These are phyloP conservation scores for Acer yangbiense DNA, from an alignment of 345 rosid species.

Conservation along the genomic window DNA sequence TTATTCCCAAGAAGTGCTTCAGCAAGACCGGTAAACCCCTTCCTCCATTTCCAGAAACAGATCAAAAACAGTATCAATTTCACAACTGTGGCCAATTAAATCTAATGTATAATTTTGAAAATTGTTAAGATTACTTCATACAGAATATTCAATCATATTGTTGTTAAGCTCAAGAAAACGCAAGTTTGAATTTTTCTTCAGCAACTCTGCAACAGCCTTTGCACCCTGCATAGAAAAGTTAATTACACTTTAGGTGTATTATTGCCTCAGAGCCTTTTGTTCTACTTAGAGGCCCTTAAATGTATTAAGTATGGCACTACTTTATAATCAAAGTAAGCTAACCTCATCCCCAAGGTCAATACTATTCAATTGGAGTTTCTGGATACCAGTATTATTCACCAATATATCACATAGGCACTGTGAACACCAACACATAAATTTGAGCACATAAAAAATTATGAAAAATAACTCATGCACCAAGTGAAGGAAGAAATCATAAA, in stretches of 20 bases:
- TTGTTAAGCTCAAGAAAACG: constrained; percentile 87
- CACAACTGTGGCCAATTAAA: constrained; percentile 18
- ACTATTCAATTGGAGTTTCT: constrained; percentile 88
- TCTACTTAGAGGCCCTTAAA: background rate
- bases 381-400: constrained; percentile 64
- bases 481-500: background rate
- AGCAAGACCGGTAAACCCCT: constrained; percentile 97
- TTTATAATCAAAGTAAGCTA: constrained; percentile 30
- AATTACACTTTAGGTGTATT: constrained; percentile 18
- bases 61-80: constrained; percentile 30
- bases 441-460: constrained; percentile 14
- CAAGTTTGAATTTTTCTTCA: constrained; percentile 78
- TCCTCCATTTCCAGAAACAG: constrained; percentile 50
- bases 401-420: constrained; percentile 78
- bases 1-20: constrained; percentile 79
- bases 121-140: constrained; percentile 38
- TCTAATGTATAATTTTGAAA: constrained; percentile 15
- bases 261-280: constrained; percentile 11
- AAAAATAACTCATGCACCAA: constrained; percentile 14
- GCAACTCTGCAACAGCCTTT: constrained; percentile 79
- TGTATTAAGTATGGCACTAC: background rate
- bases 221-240: constrained; percentile 70
- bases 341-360: constrained; percentile 88
- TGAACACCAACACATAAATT: constrained; percentile 16
- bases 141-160: constrained; percentile 97